phyloP scores from a whole-genome alignment of 768 basidiomycete genomes.

The Erythrobasidium yunnanense region DNA sequence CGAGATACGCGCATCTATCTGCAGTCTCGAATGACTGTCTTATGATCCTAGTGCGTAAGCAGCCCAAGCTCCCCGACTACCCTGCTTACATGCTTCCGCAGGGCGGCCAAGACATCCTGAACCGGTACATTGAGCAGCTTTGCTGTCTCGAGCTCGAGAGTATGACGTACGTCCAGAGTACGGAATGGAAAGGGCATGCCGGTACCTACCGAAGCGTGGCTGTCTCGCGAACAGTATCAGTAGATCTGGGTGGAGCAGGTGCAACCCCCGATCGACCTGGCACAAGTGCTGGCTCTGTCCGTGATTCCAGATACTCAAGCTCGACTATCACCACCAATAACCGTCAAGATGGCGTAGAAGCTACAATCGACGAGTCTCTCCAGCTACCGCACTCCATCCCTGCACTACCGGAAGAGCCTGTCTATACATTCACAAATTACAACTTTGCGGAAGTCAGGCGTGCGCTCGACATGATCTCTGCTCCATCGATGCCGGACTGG shows the following conservation, averaged over 20 bases:
- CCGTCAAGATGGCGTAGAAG: background rate
- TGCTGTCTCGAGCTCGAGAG: slow-evolving; percentile 70
- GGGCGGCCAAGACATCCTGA: slow-evolving; percentile 87
- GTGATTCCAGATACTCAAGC: background rate
- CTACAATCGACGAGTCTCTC: background rate
- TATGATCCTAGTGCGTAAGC: slow-evolving; percentile 58
- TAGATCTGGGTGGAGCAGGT: slow-evolving; percentile 39
- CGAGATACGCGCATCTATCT: slow-evolving; percentile 89
- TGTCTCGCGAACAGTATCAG: slow-evolving; percentile 57
- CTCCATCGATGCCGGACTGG: slow-evolving; percentile 49
- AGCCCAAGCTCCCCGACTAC: too few relatives aligned
- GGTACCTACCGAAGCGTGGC: slow-evolving; percentile 93
- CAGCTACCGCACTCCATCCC: slow-evolving; percentile 56
- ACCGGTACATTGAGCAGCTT: slow-evolving; percentile 86
- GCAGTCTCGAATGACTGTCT: slow-evolving; percentile 71
- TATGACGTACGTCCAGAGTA: slow-evolving; percentile 65
- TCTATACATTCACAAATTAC: slow-evolving; percentile 89
- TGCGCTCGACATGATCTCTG: slow-evolving; percentile 75
- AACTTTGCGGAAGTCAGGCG: slow-evolving; percentile 79
- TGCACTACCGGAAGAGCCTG: slow-evolving; percentile 66
- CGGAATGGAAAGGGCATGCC: slow-evolving; percentile 80
- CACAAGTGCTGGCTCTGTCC: too few relatives aligned
- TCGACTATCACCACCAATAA: background rate
- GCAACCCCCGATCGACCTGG: too few relatives aligned
- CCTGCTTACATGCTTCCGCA: too few relatives aligned